Conservation (phyloP, 441 rosid genomes). For the Arabidopsis lyrata region DNA sequence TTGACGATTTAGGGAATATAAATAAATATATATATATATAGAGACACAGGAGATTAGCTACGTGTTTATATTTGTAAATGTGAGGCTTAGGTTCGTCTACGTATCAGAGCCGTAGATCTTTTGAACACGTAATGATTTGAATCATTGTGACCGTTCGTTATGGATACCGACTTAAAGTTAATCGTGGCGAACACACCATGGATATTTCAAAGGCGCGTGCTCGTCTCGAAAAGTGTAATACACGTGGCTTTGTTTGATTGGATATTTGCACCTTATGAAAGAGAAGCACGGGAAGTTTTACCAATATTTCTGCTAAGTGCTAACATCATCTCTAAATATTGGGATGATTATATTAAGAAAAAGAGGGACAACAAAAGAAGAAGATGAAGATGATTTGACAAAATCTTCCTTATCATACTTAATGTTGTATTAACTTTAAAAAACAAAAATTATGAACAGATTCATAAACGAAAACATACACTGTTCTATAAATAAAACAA, state of each 20-base stretch:
- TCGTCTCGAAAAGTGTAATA: slow-evolving; percentile 22
- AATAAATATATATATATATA: slow-evolving; percentile 16
- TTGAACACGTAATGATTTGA: background rate
- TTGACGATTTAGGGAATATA: background rate
- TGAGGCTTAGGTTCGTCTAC: slow-evolving; percentile 26
- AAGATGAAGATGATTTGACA: background rate
- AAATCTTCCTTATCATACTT: background rate
- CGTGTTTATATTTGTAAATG: slow-evolving; percentile 27
- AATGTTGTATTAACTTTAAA: background rate
- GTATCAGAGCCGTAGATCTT: slow-evolving; percentile 40
- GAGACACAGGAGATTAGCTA: slow-evolving; percentile 22
- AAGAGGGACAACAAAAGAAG: background rate
- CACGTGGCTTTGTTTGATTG: background rate
- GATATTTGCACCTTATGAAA: background rate
- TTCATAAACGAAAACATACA: slow-evolving; percentile 3
- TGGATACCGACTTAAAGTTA: background rate
- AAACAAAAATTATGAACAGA: background rate
- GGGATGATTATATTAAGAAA: no score
- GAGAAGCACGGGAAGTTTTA: background rate
- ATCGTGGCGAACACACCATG: slow-evolving; percentile 10
- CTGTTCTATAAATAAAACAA: slow-evolving; percentile 24
- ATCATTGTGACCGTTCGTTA: slow-evolving; percentile 11
- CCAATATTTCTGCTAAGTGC: no score
- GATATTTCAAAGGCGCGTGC: slow-evolving; percentile 32
- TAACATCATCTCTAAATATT: no score